phyloP scores from a whole-genome alignment of 1,284 basidiomycete genomes.

The Irpex sp. region DNA sequence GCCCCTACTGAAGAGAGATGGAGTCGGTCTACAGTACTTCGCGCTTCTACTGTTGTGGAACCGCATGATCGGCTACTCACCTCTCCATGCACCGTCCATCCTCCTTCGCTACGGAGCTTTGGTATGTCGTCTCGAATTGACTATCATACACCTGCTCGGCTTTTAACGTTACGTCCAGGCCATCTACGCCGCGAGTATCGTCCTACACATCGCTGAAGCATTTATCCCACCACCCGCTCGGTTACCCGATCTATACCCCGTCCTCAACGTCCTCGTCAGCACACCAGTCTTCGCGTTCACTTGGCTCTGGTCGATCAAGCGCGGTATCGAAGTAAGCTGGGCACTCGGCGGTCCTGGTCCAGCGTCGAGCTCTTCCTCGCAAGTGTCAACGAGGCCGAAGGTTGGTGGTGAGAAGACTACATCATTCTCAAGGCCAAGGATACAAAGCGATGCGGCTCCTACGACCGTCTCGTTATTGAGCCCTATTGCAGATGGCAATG shows the following conservation, averaged over 20 bases:
- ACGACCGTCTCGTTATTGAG: neutral
- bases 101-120: conserved; percentile 56
- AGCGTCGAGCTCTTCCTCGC: neutral
- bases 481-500: neutral
- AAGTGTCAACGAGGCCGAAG: neutral
- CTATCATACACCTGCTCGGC: too few relatives aligned
- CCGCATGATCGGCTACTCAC: conserved; percentile 70
- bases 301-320: conserved; percentile 78
- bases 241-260: conserved; percentile 84
- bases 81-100: conserved; percentile 42
- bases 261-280: conserved; percentile 82
- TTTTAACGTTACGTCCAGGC: conserved; percentile 33
- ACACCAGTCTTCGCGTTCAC: conserved; percentile 74
- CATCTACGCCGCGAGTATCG: conserved; percentile 53
- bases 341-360: conserved; percentile 41
- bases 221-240: conserved; percentile 60
- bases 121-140: conserved; percentile 37
- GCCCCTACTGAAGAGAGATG: conserved; percentile 82
- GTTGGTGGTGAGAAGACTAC: neutral
- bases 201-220: conserved; percentile 65
- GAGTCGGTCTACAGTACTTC: conserved; percentile 72
- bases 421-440: neutral
- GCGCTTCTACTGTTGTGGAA: conserved; percentile 77
- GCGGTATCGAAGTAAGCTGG: conserved; percentile 66
- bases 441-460: neutral